phyloP scores from a whole-genome alignment of 805 yeast species.

The Teunomyces tritomae region DNA sequence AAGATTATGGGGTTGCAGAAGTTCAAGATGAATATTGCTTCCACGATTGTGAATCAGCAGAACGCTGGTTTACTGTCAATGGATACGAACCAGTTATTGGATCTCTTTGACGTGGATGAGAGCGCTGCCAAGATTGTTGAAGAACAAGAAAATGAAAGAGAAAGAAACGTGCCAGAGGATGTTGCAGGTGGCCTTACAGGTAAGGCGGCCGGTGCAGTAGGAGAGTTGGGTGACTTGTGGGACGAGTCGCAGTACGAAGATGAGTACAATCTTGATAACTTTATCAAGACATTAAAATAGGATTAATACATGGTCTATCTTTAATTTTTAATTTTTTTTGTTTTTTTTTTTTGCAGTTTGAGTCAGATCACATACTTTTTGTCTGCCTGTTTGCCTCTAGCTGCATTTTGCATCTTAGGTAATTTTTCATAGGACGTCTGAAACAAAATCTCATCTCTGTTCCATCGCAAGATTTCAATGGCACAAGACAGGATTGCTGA shows the following conservation, averaged over 20 bases:
- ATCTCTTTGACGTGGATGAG: conserved; percentile 78
- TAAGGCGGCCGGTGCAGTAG: conserved; percentile 81
- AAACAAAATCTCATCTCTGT: conserved; percentile 1
- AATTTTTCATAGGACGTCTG: not conserved
- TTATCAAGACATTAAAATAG: conserved; percentile 72
- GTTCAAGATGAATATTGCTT: conserved; percentile 96
- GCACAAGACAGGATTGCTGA: conserved; percentile 12
- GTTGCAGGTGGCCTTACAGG: conserved; percentile 71
- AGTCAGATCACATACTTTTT: not conserved
- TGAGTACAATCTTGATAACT: conserved; percentile 90
- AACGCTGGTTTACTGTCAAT: conserved; percentile 93
- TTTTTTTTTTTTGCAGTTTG: too few species aligned
- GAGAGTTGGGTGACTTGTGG: conserved; percentile 92
- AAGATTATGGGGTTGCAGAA: conserved; percentile 97
- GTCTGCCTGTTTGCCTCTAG: not conserved
- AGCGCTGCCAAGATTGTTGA: conserved; percentile 34
- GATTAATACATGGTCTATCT: not conserved
- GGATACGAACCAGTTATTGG: conserved; percentile 94
- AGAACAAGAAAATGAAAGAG: conserved; percentile 34
- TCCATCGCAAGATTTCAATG: conserved; percentile 6
- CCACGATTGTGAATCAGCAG: conserved; percentile 94
- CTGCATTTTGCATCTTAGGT: not conserved
- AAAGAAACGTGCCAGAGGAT: conserved; percentile 45
- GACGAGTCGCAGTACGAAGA: conserved; percentile 95
- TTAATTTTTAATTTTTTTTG: not conserved